These are phyloP conservation scores for Plenodomus lindquistii DNA, from an alignment of 2,329 filamentous ascomycete species.

Conservation along the genomic window DNA sequence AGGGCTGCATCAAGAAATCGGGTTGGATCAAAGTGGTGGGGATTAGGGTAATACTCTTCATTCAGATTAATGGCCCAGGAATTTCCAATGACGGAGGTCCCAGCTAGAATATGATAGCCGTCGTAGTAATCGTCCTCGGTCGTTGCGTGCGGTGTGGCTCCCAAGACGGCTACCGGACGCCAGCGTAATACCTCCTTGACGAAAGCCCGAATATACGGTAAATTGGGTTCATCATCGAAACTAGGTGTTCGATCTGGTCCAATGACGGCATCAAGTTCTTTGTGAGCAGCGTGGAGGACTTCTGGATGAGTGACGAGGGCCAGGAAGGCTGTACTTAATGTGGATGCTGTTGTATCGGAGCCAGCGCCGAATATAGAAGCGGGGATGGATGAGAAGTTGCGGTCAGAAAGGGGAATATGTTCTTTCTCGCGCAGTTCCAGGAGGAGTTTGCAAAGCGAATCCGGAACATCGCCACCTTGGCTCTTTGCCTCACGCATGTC, in stretches of 20 bases:
- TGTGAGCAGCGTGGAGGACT: constrained; percentile 49
- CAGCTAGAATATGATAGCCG: constrained; percentile 55
- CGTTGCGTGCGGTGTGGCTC: constrained; percentile 53
- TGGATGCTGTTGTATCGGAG: constrained; percentile 56
- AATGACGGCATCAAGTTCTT: constrained; percentile 45
- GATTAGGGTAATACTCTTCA: constrained; percentile 45
- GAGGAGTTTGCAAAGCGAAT: constrained; percentile 51
- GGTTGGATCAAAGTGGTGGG: constrained; percentile 47
- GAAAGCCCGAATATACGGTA: constrained; percentile 47
- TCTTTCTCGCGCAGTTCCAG: constrained; percentile 48
- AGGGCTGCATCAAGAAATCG: constrained; percentile 42
- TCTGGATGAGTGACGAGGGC: constrained; percentile 54
- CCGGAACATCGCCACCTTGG: constrained; percentile 40
- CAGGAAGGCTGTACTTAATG: constrained; percentile 54
- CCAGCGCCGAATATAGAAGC: constrained; percentile 54
- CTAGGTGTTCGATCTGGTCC: constrained; percentile 36
- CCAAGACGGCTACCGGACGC: constrained; percentile 48
- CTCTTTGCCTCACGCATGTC: constrained; percentile 46
- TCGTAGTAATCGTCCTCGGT: constrained; percentile 55
- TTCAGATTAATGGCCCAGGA: constrained; percentile 52
- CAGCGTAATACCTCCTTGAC: constrained; percentile 44
- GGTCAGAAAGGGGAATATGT: constrained; percentile 45
- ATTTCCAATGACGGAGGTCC: constrained; percentile 52
- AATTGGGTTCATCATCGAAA: constrained; percentile 42
- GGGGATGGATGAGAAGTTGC: constrained; percentile 51